A percentile compares a stretch with the other conserved stretches of the same genome.
Evolutionary conservation across 495 filamentous ascomycete species (phyloP).

Genomic region (Trichoderma gamsii): DNA sequence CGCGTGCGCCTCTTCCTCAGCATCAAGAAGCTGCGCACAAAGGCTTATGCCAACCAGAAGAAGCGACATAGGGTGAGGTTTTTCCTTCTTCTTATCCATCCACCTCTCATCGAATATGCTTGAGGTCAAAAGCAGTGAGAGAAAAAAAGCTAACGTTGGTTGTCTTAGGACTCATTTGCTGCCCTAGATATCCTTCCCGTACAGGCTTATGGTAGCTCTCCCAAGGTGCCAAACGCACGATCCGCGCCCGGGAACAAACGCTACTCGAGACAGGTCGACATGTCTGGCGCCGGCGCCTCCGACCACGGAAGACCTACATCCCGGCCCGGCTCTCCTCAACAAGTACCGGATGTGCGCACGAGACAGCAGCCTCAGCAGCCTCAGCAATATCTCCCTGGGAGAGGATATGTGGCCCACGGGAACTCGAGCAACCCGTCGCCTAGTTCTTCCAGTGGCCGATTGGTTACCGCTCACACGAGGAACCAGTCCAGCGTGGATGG

Average conservation of each 20-base stretch:
- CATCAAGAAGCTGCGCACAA: conserved; percentile 87
- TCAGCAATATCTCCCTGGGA: conserved; percentile 24
- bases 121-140: not conserved
- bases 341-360: conserved; percentile 46
- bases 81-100: conserved; percentile 33
- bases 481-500: conserved; percentile 72
- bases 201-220: conserved; percentile 58
- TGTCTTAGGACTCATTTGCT: conserved; percentile 61
- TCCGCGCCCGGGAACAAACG: conserved; percentile 57
- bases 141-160: not conserved
- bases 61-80: conserved; percentile 75
- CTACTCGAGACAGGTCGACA: conserved; percentile 62
- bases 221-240: conserved; percentile 49
- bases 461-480: conserved; percentile 46
- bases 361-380: conserved; percentile 33
- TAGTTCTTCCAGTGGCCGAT: conserved; percentile 35
- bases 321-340: conserved; percentile 65
- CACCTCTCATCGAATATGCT: not conserved
- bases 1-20: conserved; percentile 87
- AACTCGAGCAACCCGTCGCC: conserved; percentile 33
- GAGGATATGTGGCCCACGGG: conserved; percentile 28
- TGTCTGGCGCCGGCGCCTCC: conserved; percentile 31
- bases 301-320: conserved; percentile 52
- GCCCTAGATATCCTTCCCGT: conserved; percentile 57
- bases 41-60: conserved; percentile 74